Conservation (phyloP, 768 basidiomycete species). For the Termitomyces sp. region DNA sequence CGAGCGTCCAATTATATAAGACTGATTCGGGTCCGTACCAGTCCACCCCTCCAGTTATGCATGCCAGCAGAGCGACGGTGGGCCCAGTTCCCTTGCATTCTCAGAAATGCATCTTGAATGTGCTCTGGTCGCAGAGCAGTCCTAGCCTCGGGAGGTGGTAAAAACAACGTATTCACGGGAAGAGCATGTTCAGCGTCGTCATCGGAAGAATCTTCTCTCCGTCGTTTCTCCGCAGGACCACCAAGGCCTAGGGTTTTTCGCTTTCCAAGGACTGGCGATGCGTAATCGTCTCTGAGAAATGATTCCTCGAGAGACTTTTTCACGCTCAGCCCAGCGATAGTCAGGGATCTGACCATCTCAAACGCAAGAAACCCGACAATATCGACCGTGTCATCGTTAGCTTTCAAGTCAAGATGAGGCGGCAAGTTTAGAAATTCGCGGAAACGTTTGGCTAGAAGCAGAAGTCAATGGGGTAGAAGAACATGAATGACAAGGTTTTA, state of each 20-base stretch:
- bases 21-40: conserved; percentile 72
- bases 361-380: conserved; percentile 97
- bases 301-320: conserved; percentile 76
- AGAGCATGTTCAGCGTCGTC: conserved; percentile 56
- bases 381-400: conserved; percentile 92
- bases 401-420: conserved; percentile 78
- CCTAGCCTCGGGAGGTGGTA: conserved; percentile 76
- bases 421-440: conserved; percentile 91
- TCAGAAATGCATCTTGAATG: conserved; percentile 85
- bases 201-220: conserved; percentile 58
- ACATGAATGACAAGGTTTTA: conserved; percentile 9
- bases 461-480: background rate
- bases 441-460: conserved; percentile 79
- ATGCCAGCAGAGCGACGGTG: conserved; percentile 81
- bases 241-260: conserved; percentile 49
- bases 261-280: conserved; percentile 63
- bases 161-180: conserved; percentile 68
- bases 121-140: conserved; percentile 78
- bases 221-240: conserved; percentile 44
- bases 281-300: conserved; percentile 58
- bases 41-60: conserved; percentile 84
- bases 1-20: conserved; percentile 46
- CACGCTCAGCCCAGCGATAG: conserved; percentile 80
- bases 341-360: conserved; percentile 93
- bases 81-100: conserved; percentile 86